Evolutionary conservation across 139 green algal species (phyloP).

Genomic region (Tetradesmus obliquus): DNA sequence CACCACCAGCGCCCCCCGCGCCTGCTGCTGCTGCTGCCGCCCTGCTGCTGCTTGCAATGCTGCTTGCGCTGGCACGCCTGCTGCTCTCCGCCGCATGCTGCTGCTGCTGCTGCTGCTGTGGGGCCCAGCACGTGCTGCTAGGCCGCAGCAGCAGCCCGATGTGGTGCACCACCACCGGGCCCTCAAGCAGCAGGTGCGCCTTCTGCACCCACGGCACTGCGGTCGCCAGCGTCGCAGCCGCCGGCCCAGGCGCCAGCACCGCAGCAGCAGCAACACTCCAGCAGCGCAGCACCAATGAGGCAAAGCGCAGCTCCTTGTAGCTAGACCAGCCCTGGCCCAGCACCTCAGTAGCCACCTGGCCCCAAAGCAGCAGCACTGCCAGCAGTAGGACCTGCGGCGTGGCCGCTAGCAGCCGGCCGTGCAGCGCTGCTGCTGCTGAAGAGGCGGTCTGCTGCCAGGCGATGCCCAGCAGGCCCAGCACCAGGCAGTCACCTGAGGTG

Average conservation of each 20-base stretch:
- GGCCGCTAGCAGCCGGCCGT: neutral
- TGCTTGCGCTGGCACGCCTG: neutral
- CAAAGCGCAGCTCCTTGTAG: neutral
- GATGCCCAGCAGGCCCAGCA: neutral
- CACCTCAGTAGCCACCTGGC: conserved; percentile 3
- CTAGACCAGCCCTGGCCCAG: neutral
- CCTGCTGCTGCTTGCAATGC: conserved; percentile 10
- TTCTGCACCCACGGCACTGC: conserved; percentile 28
- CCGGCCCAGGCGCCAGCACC: neutral
- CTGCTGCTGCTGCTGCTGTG: neutral
- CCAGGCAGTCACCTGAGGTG: neutral
- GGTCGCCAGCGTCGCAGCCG: neutral
- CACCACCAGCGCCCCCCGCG: neutral
- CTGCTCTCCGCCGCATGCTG: neutral
- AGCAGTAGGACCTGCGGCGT: neutral
- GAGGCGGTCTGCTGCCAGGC: neutral
- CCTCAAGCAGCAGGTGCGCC: conserved; percentile 25
- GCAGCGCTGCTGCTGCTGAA: neutral
- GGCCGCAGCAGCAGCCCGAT: neutral
- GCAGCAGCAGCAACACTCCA: conserved; percentile 20
- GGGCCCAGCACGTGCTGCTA: neutral
- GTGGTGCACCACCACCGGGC: conserved; percentile 15
- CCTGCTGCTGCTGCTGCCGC: neutral
- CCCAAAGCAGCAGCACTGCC: neutral
- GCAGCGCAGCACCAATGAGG: neutral